Evolutionary conservation across 208 protist genomes (phyloP).

Genomic region (Endotrypanum monterogeii): DNA sequence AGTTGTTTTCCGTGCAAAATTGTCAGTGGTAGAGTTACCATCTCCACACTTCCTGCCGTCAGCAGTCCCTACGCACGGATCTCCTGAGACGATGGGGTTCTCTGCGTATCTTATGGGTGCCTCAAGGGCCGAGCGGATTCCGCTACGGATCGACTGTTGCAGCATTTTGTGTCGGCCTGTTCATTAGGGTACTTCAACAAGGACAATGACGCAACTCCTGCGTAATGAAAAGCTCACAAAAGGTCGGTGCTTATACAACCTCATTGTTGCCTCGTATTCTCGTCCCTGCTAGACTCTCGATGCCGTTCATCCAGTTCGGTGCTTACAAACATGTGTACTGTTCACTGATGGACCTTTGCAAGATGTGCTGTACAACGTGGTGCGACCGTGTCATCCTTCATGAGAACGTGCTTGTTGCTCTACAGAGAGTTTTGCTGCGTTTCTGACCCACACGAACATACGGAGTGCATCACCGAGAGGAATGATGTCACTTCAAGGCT

Average conservation of each 20-base stretch:
- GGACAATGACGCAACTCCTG: not conserved
- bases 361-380: not conserved
- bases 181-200: not conserved
- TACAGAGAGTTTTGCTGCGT: not conserved
- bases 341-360: not conserved
- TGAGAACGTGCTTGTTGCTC: not conserved
- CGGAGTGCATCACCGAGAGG: not conserved
- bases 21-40: not conserved
- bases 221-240: not conserved
- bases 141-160: not conserved
- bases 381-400: not conserved
- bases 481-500: too few species aligned
- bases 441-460: too few species aligned
- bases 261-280: not conserved
- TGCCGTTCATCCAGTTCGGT: not conserved
- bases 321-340: not conserved
- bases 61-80: not conserved
- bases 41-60: not conserved
- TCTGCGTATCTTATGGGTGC: not conserved
- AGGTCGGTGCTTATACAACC: too few species aligned
- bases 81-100: not conserved
- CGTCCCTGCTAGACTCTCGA: not conserved
- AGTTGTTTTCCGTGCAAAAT: not conserved
- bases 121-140: not conserved
- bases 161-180: not conserved